Evolutionary conservation across 176 grass and related monocot species (phyloP), one percentile per base, ranked within the genome.

Genomic region (Elymus sibiricus): DNA sequence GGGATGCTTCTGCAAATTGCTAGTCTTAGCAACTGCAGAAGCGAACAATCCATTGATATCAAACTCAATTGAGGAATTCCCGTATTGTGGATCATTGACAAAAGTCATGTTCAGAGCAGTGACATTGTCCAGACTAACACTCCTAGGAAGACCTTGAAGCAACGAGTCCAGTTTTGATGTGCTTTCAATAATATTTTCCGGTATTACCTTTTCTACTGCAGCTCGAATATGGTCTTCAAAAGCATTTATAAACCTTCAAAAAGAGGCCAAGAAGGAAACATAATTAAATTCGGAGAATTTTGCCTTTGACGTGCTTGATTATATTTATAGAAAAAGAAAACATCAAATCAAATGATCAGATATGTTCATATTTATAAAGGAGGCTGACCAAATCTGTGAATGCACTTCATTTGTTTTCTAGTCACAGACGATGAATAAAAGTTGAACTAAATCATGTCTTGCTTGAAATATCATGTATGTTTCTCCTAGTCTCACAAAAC

Each of bases 231-330:
- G 79, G 76, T 98, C 91, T 71, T 87, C 86, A 35, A 98, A 98
- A 82, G 97, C 97, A 89, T 98, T 92, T 86, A 95, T 72, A 74
- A 98, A 88, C 90, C 97, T 98, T 93, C 53, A 88, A 79, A 81
- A 84, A 22, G 55, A 74, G 61, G 65, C 27, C 61, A 83, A 66
- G 63, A 77, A 46, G 68, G 61, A 43, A 88, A 73, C 55, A 11
- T 64, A 43, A 65, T 56, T 47, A 47, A 82, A 16, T 5, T 75
- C 17, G 69, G 35, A 55, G 28, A 64, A 11, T 11, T 74, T 83
- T 25, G 34, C 24, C 72, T 81, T 88, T 76, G 61, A 87, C 24
- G 22, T 25, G 51, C 24, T 46, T 39, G 51, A 84, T 6, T 61
- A 61, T 31, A 83, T 46, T 72, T 19, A 32, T 64, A 61, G 78